These are phyloP conservation scores for Clitopilus hobsonii DNA, from an alignment of 768 basidiomycete genomes.

Conservation along the genomic window DNA sequence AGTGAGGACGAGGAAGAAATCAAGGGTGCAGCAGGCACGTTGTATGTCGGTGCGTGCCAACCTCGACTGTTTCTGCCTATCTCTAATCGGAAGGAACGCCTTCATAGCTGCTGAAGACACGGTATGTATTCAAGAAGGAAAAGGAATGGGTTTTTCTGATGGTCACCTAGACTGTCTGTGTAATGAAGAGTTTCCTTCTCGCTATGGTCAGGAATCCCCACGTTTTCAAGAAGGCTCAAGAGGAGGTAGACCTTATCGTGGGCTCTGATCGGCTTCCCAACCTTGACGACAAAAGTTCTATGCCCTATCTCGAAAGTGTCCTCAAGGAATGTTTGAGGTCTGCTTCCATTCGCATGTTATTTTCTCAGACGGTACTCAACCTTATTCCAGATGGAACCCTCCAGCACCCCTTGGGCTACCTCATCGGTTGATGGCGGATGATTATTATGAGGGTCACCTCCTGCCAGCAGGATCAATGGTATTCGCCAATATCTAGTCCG, in stretches of 20 bases:
- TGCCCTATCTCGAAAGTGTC: constrained; percentile 45
- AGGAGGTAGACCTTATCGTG: constrained; percentile 45
- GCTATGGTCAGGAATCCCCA: constrained; percentile 52
- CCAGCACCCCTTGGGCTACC: constrained; percentile 47
- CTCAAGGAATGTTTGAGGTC: constrained; percentile 45
- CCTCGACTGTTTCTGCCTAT: neutral
- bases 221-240: constrained; percentile 42
- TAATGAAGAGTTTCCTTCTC: constrained; percentile 44
- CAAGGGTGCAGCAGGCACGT: constrained; percentile 50
- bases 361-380: neutral
- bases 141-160: neutral
- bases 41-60: constrained; percentile 37
- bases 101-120: constrained; percentile 35
- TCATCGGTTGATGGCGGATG: constrained; percentile 48
- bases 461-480: constrained; percentile 42
- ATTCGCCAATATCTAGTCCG: constrained; percentile 40
- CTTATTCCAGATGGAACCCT: constrained; percentile 36
- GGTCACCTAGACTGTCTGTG: constrained; percentile 44
- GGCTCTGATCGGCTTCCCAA: constrained; percentile 43
- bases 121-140: constrained; percentile 13
- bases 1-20: constrained; percentile 48
- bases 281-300: constrained; percentile 34
- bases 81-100: too few relatives aligned
- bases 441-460: constrained; percentile 40
- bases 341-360: constrained; percentile 8